Base-by-base conservation (phyloP, 2,329 filamentous ascomycete genomes). In the Chrysoporthe puriensis region DNA sequence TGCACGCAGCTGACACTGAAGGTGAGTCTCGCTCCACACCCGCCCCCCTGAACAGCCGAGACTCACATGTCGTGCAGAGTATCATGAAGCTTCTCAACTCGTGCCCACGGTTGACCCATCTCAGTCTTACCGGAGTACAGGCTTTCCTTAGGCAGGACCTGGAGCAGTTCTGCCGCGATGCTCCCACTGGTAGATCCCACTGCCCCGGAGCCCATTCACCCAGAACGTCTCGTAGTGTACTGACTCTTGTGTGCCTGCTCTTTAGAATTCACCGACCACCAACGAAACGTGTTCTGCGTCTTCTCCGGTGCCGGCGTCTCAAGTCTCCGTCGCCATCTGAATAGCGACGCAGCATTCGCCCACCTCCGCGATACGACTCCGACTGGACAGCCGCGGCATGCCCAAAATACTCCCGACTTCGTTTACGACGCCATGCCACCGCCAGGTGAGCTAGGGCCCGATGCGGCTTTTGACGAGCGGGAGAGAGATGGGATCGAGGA, bases 281-380 rank as follows among this genome's bases (percentile, higher is more conserved):
- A 99, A 78, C 89, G 96, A 70, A 91, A 95, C 63, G 93, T 98
- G 8, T 99, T 99, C 77, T 99, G 96, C 76, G 96, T 99, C 64
- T 99, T 99, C 78, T 97, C 94, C 1, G 95, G 96, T 6, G 86
- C 88, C 36, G 94, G 94, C 66, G 95, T 99, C 1, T 83, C 83
- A 54, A 87, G 88, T 52, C 87, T 99, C 36, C 90, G 95, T 54
- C 86, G 90, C 40, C 92, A 94, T 75, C 84, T 99, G 50, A 96
- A 94, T 72, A 81, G 77, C 0, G 79, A 82, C 13, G 76, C 79
- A 0, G 78, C 81, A 44, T 88, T 86, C 64, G 80, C 82, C 52
- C 79, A 81, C 3, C 73, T 82, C 8, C 80, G 81, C 42, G 78
- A 82, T 7, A 75, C 66, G 59, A 72, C 32, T 36, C 66, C 36